Conservation (phyloP, 192 early-diverging fungal species). For the Entrophospora sp. region DNA sequence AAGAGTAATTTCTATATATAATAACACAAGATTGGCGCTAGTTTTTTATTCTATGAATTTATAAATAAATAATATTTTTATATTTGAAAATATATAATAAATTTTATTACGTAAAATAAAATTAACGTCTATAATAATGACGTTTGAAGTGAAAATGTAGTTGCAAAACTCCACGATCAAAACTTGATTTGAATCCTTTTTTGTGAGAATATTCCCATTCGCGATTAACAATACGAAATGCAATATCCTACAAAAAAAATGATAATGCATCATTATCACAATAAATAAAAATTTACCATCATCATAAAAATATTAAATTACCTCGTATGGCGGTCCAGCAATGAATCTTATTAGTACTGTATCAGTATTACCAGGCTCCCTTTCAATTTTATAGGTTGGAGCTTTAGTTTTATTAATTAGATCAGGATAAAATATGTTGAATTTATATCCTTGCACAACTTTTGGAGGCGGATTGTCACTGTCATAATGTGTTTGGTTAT, state of each 20-base stretch:
- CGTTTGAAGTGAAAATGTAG: constrained; percentile 81
- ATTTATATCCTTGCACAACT: constrained; percentile 92
- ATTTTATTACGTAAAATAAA: no score
- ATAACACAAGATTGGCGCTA: no score
- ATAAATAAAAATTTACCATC: neutral
- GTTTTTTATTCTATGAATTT: no score
- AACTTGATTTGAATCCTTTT: constrained; percentile 68
- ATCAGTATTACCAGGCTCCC: constrained; percentile 63
- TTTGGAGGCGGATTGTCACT: constrained; percentile 97
- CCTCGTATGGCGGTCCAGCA: constrained; percentile 92
- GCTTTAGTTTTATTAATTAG: constrained; percentile 84
- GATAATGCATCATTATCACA: constrained; percentile 79
- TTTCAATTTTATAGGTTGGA: constrained; percentile 83
- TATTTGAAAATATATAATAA: no score
- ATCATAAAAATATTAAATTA: constrained; percentile 10
- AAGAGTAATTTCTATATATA: no score
- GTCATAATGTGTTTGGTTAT: constrained; percentile 98
- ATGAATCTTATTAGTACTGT: constrained; percentile 82
- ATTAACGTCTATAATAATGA: constrained; percentile 69
- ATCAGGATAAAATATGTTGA: constrained; percentile 98
- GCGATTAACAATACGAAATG: constrained; percentile 89
- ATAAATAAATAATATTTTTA: no score
- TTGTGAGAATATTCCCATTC: constrained; percentile 96
- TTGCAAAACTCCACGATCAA: constrained; percentile 75
- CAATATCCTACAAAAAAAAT: constrained; percentile 75